phyloP scores from a whole-genome alignment of 2,329 filamentous ascomycete species.

The Cadophora sp. region DNA sequence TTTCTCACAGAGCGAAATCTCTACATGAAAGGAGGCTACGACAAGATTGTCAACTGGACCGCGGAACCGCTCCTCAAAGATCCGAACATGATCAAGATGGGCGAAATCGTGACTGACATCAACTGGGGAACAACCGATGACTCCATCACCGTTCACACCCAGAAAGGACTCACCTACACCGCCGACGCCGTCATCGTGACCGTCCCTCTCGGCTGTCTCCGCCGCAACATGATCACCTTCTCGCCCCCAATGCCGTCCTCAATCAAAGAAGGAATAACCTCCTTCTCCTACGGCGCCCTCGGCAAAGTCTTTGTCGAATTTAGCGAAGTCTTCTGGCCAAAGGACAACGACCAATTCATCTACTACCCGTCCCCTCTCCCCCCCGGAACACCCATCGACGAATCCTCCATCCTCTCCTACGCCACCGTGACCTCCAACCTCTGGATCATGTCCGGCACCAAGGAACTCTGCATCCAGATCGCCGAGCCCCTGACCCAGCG shows the following conservation, averaged over 20 bases:
- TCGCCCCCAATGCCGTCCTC: slow-evolving; percentile 47
- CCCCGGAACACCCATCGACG: slow-evolving; percentile 43
- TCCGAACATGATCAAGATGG: slow-evolving; percentile 47
- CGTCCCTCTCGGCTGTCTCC: slow-evolving; percentile 49
- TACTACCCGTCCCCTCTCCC: slow-evolving; percentile 49
- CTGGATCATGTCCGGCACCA: slow-evolving; percentile 51
- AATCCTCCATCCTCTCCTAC: slow-evolving; percentile 49
- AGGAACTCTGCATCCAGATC: slow-evolving; percentile 52
- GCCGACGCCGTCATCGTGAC: slow-evolving; percentile 50
- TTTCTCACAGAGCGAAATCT: slow-evolving; percentile 52
- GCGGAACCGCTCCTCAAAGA: slow-evolving; percentile 46
- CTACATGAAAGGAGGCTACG: slow-evolving; percentile 54
- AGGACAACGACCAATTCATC: slow-evolving; percentile 53
- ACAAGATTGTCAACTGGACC: slow-evolving; percentile 51
- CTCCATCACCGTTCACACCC: slow-evolving; percentile 40
- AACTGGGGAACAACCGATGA: slow-evolving; percentile 46
- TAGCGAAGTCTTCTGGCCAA: slow-evolving; percentile 51
- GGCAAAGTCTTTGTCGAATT: slow-evolving; percentile 54
- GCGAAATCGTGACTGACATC: slow-evolving; percentile 48
- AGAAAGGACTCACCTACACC: slow-evolving; percentile 36
- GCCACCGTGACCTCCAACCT: slow-evolving; percentile 52
- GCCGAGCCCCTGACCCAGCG: slow-evolving; percentile 52
- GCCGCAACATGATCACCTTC: slow-evolving; percentile 49
- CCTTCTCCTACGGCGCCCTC: slow-evolving; percentile 50
- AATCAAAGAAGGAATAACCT: slow-evolving; percentile 46